phyloP scores from a whole-genome alignment of 1,284 basidiomycete species.

The Tilletia setariae region DNA sequence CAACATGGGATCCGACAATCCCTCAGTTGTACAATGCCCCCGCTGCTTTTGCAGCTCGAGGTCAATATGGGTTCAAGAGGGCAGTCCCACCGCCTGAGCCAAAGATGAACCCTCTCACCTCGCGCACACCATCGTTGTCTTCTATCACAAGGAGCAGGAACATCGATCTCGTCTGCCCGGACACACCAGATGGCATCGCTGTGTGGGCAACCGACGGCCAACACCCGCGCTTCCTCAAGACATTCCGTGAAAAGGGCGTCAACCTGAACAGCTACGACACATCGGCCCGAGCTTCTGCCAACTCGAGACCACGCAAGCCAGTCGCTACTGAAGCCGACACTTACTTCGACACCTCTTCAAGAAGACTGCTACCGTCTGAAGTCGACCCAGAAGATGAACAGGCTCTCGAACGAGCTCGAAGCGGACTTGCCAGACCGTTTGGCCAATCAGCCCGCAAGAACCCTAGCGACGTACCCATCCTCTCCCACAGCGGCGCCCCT shows the following conservation, averaged over 20 bases:
- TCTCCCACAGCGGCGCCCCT: not conserved
- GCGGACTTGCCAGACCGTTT: conserved; percentile 4
- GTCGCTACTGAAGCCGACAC: conserved; percentile 23
- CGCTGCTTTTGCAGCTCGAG: conserved; percentile 38
- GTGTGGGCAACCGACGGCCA: conserved; percentile 42
- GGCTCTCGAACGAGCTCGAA: conserved; percentile 19
- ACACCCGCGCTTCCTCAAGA: conserved; percentile 40
- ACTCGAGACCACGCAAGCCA: conserved; percentile 24
- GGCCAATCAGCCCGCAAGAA: not conserved
- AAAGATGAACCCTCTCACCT: conserved; percentile 30
- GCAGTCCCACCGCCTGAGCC: conserved; percentile 30
- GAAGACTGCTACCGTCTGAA: conserved; percentile 27
- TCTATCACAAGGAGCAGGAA: conserved; percentile 36
- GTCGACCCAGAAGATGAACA: conserved; percentile 27
- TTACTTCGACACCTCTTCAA: conserved; percentile 23
- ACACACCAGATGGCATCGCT: conserved; percentile 41
- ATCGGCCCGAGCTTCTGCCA: not conserved
- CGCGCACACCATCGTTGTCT: conserved; percentile 32
- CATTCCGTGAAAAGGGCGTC: conserved; percentile 41
- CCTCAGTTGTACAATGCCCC: conserved; percentile 47
- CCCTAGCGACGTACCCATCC: not conserved
- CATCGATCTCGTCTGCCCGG: conserved; percentile 35
- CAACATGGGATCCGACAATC: conserved; percentile 40
- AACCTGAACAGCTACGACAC: conserved; percentile 23
- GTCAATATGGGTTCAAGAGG: conserved; percentile 49